Evolutionary conservation across 148 eudicot species (phyloP), one percentile per base, ranked within the genome.

Genomic region (Rhododendron williamsianum): DNA sequence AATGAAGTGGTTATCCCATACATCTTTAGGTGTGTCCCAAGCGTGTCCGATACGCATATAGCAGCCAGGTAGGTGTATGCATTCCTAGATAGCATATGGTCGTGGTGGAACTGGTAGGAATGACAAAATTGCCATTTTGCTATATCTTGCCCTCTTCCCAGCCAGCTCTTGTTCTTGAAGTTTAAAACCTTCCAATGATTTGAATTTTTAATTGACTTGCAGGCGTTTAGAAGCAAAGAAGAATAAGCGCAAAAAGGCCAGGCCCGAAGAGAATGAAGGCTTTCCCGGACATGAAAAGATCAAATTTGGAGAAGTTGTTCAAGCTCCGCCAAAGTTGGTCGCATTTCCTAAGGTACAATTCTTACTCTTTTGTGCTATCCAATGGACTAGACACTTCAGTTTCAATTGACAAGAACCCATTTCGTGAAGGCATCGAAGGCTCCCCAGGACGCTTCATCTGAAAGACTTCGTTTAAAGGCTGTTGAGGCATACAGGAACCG

Each of bases 311-410:
- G 98, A 96, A 27, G 90, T 95, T 23, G 98, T 93, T 65, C 46
- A 91, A 90, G 99, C 95, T 87, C 99, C 99, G 38, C 98, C 97
- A 43, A 94, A 95, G 87, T 86, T 95, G 91, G 86, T 88, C 67
- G 78, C 92, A 51, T 76, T 93, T 87, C 98, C 99, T 2, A 93
- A 91, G 95, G 95, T 93, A 88, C 23, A 67, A 19, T 27, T 25
- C 10, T 25, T 21, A 10, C 18, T n/a, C 18, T 36, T 30, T 74
- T 3, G 60, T 23, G 60, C 48, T 2, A 76, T 48, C 48, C 77
- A 19, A 13, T 19, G 12, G 36, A 82, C 27, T 12, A 67, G 9
- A 76, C 5, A 15, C 56, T 81, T 76, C 69, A 23, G 38, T 43
- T 60, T 74, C 33, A 63, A 23, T 41, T 86, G 36, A 86, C 27